Evolutionary conservation across 1,139 yeast species (phyloP).

Genomic region (Candida sanyaensis): DNA sequence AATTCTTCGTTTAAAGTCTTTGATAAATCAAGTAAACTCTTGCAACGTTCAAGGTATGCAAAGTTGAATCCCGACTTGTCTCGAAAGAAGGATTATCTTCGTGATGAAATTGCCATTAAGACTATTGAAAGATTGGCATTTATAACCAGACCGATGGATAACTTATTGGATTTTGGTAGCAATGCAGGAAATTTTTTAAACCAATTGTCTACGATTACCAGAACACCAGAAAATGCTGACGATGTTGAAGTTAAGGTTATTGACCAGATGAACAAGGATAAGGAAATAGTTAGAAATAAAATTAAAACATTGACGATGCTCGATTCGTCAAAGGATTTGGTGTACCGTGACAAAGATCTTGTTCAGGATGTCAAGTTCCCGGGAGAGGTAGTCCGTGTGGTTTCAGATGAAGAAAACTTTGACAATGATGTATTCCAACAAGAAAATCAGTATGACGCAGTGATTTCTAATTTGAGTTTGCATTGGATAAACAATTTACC

Average conservation of each 20-base stretch:
- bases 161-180: constrained; percentile 71
- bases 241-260: constrained; percentile 29
- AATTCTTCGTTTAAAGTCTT: constrained; percentile 53
- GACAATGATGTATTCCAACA: constrained; percentile 38
- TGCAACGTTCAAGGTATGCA: constrained; percentile 59
- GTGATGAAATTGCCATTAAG: constrained; percentile 73
- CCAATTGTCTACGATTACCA: constrained; percentile 34
- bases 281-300: constrained; percentile 49
- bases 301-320: constrained; percentile 64
- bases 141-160: constrained; percentile 62
- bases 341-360: constrained; percentile 49
- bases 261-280: constrained; percentile 53
- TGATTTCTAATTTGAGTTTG: constrained; percentile 69
- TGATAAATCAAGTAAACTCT: constrained; percentile 59
- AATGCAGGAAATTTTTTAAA: constrained; percentile 64
- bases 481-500: constrained; percentile 92
- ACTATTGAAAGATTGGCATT: constrained; percentile 77
- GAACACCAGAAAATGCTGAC: constrained; percentile 26
- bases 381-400: constrained; percentile 48
- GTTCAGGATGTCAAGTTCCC: constrained; percentile 38
- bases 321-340: constrained; percentile 58
- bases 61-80: constrained; percentile 46
- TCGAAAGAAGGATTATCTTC: constrained; percentile 67
- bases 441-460: constrained; percentile 64
- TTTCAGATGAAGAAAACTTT: constrained; percentile 69